These are phyloP conservation scores for Fagopyrum esculentum DNA, from an alignment of 148 eudicot species.

Conservation along the genomic window DNA sequence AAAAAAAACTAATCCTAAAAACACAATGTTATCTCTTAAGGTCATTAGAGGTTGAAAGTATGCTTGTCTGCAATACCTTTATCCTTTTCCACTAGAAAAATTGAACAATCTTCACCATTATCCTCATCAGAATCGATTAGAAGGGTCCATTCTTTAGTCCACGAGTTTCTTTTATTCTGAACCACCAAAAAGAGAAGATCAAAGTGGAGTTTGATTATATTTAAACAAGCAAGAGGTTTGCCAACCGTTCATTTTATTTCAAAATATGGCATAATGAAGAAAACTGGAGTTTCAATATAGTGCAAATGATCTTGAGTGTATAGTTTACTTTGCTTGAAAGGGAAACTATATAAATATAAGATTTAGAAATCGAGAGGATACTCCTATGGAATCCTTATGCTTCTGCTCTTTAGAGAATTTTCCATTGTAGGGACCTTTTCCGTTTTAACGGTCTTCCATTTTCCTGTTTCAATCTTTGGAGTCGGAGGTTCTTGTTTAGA, in stretches of 20 bases:
- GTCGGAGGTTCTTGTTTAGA: conserved; percentile 23
- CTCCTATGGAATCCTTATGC: conserved; percentile 35
- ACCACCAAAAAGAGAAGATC: neutral
- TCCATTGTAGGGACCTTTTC: conserved; percentile 23
- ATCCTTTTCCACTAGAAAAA: conserved; percentile 48
- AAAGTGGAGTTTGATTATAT: neutral
- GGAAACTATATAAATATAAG: neutral
- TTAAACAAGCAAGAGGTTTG: neutral
- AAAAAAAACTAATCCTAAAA: conserved; percentile 5
- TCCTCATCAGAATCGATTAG: conserved; percentile 61
- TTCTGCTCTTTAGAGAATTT: conserved; percentile 25
- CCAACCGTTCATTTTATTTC: neutral
- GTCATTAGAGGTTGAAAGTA: neutral
- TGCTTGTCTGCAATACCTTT: conserved; percentile 27
- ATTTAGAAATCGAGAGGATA: conserved; percentile 13
- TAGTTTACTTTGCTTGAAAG: neutral
- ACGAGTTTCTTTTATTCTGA: neutral
- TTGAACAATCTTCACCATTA: conserved; percentile 49
- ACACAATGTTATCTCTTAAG: neutral
- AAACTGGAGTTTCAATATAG: neutral
- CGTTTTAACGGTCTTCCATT: conserved; percentile 61
- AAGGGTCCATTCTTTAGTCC: conserved; percentile 28
- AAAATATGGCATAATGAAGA: neutral
- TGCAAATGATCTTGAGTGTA: neutral
- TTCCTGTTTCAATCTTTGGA: conserved; percentile 52